phyloP scores from a whole-genome alignment of 768 basidiomycete genomes.

The Symmetrospora coprosmae region DNA sequence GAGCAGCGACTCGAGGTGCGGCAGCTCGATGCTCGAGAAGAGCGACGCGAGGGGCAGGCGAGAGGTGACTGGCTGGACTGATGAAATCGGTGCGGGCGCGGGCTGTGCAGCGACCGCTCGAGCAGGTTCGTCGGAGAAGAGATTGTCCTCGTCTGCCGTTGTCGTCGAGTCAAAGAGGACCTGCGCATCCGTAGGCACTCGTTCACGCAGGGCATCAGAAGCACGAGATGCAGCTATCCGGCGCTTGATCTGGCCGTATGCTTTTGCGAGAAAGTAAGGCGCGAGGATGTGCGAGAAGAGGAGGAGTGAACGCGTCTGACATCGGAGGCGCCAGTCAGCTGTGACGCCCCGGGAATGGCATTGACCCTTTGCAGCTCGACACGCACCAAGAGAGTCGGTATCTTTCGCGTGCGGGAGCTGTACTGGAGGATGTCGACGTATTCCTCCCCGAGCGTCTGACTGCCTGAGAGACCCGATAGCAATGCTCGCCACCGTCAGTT shows the following conservation, averaged over 20 bases:
- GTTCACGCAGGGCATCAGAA: conserved; percentile 14
- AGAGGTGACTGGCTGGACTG: not conserved
- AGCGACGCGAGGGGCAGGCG: not conserved
- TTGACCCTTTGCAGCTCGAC: not conserved
- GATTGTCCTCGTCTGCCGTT: not conserved
- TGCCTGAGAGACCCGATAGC: conserved; percentile 20
- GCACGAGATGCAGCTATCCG: not conserved
- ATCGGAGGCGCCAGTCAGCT: not conserved
- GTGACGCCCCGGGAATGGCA: not conserved
- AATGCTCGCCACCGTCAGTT: not conserved
- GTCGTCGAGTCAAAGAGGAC: too few relatives aligned
- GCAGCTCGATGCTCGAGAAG: conserved; percentile 16
- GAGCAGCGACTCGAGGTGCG: conserved; percentile 28
- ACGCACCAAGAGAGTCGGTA: conserved; percentile 23
- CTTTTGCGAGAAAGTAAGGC: conserved; percentile 28
- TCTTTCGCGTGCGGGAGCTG: conserved; percentile 9
- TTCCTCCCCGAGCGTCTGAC: conserved; percentile 34
- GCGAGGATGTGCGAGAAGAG: conserved; percentile 28
- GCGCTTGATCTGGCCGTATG: conserved; percentile 1
- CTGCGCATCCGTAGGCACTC: not conserved
- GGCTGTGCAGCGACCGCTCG: not conserved
- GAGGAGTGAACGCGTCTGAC: conserved; percentile 26
- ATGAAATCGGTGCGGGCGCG: conserved; percentile 22
- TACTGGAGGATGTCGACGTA: conserved; percentile 34
- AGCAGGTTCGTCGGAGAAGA: not conserved